phyloP scores from a whole-genome alignment of 139 green algal species.

The Spirogloea muscicola region DNA sequence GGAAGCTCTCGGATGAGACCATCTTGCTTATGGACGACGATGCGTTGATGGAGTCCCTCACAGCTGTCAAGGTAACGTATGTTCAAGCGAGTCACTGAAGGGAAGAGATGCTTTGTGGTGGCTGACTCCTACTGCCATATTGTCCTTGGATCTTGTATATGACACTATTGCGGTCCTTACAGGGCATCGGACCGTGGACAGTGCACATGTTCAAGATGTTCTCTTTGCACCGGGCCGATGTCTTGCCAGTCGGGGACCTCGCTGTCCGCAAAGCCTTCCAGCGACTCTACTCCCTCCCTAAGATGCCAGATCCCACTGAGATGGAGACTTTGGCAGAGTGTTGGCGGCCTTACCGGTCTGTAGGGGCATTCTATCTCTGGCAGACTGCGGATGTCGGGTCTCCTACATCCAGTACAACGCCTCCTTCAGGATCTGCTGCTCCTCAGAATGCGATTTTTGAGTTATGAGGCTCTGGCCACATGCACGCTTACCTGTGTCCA shows the following conservation, averaged over 20 bases:
- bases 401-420: too few relatives aligned
- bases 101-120: too few relatives aligned
- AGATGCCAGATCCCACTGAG: neutral
- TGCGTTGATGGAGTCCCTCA: neutral
- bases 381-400: too few relatives aligned
- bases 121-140: too few relatives aligned
- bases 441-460: too few relatives aligned
- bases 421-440: too few relatives aligned
- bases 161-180: too few relatives aligned
- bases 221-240: neutral
- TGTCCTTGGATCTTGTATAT: too few relatives aligned
- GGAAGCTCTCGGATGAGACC: neutral
- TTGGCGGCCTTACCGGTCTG: neutral
- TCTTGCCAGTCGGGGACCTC: neutral
- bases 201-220: constrained; percentile 16
- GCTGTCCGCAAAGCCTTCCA: neutral
- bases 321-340: neutral
- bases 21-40: neutral
- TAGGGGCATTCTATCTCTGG: neutral
- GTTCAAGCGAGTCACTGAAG: too few relatives aligned
- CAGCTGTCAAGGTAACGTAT: constrained; percentile 4
- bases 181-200: constrained; percentile 10
- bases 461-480: too few relatives aligned
- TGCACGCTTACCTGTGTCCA: too few relatives aligned
- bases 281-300: neutral